Evolutionary conservation across 306 rosid genomes (phyloP), one percentile per base, ranked within the genome.

Genomic region (Calophaca sinica): DNA sequence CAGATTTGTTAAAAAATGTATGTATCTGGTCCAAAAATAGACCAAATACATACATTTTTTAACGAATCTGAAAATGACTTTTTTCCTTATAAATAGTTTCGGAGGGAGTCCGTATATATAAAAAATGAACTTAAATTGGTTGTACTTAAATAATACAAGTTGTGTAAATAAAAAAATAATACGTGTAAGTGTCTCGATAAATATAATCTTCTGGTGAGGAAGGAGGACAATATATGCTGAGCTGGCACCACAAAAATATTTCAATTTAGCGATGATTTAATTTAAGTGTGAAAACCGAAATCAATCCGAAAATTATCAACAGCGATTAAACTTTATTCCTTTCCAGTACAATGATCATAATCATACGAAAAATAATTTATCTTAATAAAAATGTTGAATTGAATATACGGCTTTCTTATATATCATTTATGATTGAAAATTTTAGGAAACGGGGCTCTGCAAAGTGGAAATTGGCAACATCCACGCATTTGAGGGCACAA

Each of bases 161-260:
- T 49, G 33, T 38, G 33, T 14, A 3, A 33, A 52, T 15, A 52
- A 68, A 32, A n/a, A 6, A 20, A 20, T 20, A 20, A 15, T 4
- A 41, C 13, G 1, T n/a, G 28, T 9, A 50, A 33, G 35, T 69
- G 14, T 35, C 33, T 68, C 32, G 1, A 51, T 35, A 51, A 20
- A 20, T 44, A 38, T 38, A 55, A 36, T 53, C 2, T 45, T 81
- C 81, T 81, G 63, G 73, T 75, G 78, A 81, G 1, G 67, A 42
- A 68, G 60, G 42, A 74, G 53, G 80, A 74, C 84, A 68, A 68
- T 5, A 74, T 42, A 14, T 42, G 58, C 73, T 52, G 63, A 61
- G 83, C 29, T 83, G 74, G 78, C 58, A 55, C 35, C 54, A 49
- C 48, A 62, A 52, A 49, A 41, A 35, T 31, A 54, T 49, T 75